A percentile compares a stretch with the other conserved stretches of the same genome.
phyloP scores from a whole-genome alignment of 2,329 filamentous ascomycete genomes.

The Diaporthe humulicola region DNA sequence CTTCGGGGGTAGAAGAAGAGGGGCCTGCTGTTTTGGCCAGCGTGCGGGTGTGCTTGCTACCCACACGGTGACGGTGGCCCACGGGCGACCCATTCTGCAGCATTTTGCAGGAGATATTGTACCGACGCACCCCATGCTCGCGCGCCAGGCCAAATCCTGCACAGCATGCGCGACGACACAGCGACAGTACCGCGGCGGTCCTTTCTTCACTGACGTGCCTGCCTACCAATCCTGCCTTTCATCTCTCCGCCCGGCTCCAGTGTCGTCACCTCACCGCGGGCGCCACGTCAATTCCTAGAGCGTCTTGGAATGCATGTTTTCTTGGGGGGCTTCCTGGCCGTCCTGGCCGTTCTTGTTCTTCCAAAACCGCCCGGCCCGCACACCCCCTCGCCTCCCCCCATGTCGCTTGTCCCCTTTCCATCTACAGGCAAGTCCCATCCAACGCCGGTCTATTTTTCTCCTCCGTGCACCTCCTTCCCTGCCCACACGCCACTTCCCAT shows the following conservation, averaged over 20 bases:
- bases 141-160: slow-evolving; percentile 16
- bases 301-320: slow-evolving; percentile 22
- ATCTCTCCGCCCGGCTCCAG: slow-evolving; percentile 11
- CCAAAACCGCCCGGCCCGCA: slow-evolving; percentile 1
- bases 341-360: not conserved
- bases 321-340: not conserved
- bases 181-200: slow-evolving; percentile 7
- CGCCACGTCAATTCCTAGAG: slow-evolving; percentile 36
- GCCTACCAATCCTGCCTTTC: slow-evolving; percentile 19
- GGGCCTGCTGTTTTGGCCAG: not conserved
- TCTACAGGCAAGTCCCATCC: slow-evolving; percentile 28
- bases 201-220: slow-evolving; percentile 28
- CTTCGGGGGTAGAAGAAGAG: not conserved
- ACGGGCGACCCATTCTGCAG: slow-evolving; percentile 1
- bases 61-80: slow-evolving; percentile 19
- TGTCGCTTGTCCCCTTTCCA: slow-evolving; percentile 12
- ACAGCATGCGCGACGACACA: slow-evolving; percentile 16
- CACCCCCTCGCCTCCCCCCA: not conserved
- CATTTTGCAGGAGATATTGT: slow-evolving; percentile 3
- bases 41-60: not conserved
- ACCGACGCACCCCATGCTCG: slow-evolving; percentile 16
- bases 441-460: slow-evolving; percentile 25
- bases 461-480: slow-evolving; percentile 5
- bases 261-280: slow-evolving; percentile 33
- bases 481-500: slow-evolving; percentile 19